These are phyloP conservation scores for Anacardium occidentale DNA, from an alignment of 345 rosid species.

Conservation along the genomic window DNA sequence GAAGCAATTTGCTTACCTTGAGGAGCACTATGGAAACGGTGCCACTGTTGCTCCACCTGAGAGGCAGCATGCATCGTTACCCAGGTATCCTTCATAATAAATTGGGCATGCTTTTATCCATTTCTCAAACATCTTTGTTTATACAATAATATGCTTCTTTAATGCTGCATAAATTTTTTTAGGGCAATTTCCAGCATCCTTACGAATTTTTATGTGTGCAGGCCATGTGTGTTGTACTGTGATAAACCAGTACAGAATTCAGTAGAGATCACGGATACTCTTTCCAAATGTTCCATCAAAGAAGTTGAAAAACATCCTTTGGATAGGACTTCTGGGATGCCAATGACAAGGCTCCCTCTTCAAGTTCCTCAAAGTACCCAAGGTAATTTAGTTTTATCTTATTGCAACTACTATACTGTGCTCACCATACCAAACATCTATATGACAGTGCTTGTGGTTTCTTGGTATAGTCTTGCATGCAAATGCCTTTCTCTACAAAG, in stretches of 20 bases:
- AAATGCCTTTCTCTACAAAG: not conserved
- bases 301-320: conserved; percentile 59
- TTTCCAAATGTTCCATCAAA: conserved; percentile 84
- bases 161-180: not conserved
- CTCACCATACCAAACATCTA: not conserved
- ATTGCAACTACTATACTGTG: not conserved
- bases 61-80: conserved; percentile 95
- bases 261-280: conserved; percentile 58
- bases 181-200: conserved; percentile 5
- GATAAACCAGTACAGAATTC: conserved; percentile 59
- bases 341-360: conserved; percentile 75
- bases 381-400: conserved; percentile 32
- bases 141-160: not conserved
- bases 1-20: conserved; percentile 94
- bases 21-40: conserved; percentile 91
- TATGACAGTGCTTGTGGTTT: not conserved
- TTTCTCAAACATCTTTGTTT: not conserved
- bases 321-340: conserved; percentile 61
- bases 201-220: conserved; percentile 32
- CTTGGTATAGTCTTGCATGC: no score
- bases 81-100: conserved; percentile 54
- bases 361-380: conserved; percentile 73
- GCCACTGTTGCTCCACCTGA: conserved; percentile 74
- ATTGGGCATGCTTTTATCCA: conserved; percentile 6
- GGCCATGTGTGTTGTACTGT: conserved; percentile 83